Conservation (phyloP, 192 early-diverging fungal genomes). For the Globomyces pollinis-pini region DNA sequence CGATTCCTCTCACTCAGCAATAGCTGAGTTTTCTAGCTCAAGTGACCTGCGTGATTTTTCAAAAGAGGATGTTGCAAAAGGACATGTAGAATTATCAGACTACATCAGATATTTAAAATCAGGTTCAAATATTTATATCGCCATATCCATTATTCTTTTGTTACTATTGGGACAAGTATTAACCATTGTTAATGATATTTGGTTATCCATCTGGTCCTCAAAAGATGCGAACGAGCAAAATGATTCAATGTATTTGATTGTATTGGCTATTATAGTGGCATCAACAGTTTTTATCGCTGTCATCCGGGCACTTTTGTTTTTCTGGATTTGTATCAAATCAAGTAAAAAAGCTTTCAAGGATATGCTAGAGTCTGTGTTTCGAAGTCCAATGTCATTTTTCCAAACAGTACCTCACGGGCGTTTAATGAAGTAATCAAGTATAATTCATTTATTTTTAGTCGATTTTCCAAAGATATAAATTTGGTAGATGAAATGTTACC, state of each 20-base stretch:
- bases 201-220: constrained; percentile 47
- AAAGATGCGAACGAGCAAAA: constrained; percentile 25
- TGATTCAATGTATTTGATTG: constrained; percentile 20
- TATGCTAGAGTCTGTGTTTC: constrained; percentile 40
- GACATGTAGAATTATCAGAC: constrained; percentile 19
- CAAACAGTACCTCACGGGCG: constrained; percentile 52
- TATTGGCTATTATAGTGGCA: constrained; percentile 39
- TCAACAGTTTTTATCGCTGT: constrained; percentile 39
- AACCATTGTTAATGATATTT: constrained; percentile 38
- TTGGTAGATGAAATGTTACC: constrained; percentile 55
- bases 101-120: constrained; percentile 35
- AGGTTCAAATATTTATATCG: constrained; percentile 16
- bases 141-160: constrained; percentile 20
- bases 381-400: constrained; percentile 55
- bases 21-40: not conserved
- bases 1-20: not conserved
- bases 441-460: constrained; percentile 18
- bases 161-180: constrained; percentile 32
- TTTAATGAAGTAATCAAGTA: constrained; percentile 57
- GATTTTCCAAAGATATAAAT: constrained; percentile 50
- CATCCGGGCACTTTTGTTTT: constrained; percentile 30
- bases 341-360: constrained; percentile 27
- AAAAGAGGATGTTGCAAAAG: constrained; percentile 21
- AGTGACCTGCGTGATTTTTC: constrained; percentile 2
- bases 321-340: constrained; percentile 28